Conservation (phyloP, 169 alveolate genomes). For the Eimeria maxima region DNA sequence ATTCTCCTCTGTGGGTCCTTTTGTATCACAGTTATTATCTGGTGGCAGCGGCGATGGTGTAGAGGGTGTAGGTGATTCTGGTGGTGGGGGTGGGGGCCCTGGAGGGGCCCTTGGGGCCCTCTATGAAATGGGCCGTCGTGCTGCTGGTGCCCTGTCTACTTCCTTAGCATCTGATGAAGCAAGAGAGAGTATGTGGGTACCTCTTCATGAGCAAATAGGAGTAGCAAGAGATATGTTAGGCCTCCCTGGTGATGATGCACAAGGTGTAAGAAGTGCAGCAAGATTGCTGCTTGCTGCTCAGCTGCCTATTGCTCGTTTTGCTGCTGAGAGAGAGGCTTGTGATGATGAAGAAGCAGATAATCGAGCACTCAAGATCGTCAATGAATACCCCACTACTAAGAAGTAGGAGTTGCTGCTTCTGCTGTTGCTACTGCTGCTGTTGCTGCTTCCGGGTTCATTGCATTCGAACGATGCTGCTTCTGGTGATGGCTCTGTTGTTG, state of each 20-base stretch:
- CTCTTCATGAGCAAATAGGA: slow-evolving; percentile 10
- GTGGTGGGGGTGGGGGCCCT: not conserved
- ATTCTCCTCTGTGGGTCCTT: not conserved
- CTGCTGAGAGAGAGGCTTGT: slow-evolving; percentile 25
- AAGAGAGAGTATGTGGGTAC: slow-evolving; percentile 41
- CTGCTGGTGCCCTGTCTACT: not conserved
- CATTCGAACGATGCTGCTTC: not conserved
- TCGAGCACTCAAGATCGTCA: not conserved
- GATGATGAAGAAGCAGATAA: not conserved
- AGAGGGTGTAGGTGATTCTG: not conserved
- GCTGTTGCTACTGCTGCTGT: not conserved
- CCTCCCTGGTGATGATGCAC: slow-evolving; percentile 25
- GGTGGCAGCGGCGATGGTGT: not conserved
- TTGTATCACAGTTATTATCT: not conserved
- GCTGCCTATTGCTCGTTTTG: slow-evolving; percentile 44
- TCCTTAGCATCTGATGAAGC: not conserved
- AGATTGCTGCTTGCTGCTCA: slow-evolving; percentile 14
- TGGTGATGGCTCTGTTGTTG: not conserved
- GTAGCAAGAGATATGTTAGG: not conserved
- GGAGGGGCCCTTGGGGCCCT: not conserved
- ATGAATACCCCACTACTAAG: slow-evolving; percentile 22
- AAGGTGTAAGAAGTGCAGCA: slow-evolving; percentile 29
- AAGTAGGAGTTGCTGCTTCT: not conserved
- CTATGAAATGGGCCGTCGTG: not conserved
- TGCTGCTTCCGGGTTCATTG: too few relatives aligned